Percentiles rank a stretch among this genome's conserved stretches.
Conservation (phyloP, 768 basidiomycete genomes). For the Hydnomerulius pinastri region DNA sequence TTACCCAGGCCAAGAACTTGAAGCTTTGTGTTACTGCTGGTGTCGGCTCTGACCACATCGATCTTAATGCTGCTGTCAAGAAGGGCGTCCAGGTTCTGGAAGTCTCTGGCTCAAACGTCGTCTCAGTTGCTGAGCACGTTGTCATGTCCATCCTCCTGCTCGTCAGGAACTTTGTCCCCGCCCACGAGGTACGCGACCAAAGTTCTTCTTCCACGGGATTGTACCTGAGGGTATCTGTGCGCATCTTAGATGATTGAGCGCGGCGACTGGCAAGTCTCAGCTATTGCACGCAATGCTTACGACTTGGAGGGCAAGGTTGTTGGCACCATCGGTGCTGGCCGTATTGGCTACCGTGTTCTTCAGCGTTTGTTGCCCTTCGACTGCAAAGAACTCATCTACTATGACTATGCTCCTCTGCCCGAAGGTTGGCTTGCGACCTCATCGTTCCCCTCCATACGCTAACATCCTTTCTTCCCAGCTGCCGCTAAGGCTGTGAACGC, state of each 20-base stretch:
- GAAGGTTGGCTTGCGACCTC: slow-evolving; percentile 40
- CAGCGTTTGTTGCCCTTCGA: slow-evolving; percentile 82
- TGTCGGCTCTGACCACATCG: slow-evolving; percentile 89
- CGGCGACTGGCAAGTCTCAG: slow-evolving; percentile 87
- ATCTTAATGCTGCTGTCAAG: slow-evolving; percentile 86
- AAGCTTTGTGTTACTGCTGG: slow-evolving; percentile 90
- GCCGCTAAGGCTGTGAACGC: slow-evolving; percentile 68
- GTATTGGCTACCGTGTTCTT: slow-evolving; percentile 86
- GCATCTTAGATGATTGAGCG: slow-evolving; percentile 82
- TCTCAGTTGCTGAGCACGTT: slow-evolving; percentile 90
- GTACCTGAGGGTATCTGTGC: neutral
- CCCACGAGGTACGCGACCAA: slow-evolving; percentile 63
- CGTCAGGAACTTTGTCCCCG: slow-evolving; percentile 87
- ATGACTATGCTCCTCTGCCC: slow-evolving; percentile 78
- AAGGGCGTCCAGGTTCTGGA: slow-evolving; percentile 79
- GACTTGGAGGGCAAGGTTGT: slow-evolving; percentile 92
- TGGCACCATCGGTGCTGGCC: slow-evolving; percentile 83
- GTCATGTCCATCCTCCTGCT: slow-evolving; percentile 89
- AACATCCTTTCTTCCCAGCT: slow-evolving; percentile 33
- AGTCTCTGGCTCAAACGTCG: slow-evolving; percentile 88
- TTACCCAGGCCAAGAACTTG: slow-evolving; percentile 79
- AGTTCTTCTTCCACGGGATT: neutral
- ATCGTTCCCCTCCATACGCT: neutral
- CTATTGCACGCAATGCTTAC: slow-evolving; percentile 79
- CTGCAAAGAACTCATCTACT: slow-evolving; percentile 89